Conservation (phyloP, 2,329 filamentous ascomycete species). For the Rhytidhysteron rufulum region DNA sequence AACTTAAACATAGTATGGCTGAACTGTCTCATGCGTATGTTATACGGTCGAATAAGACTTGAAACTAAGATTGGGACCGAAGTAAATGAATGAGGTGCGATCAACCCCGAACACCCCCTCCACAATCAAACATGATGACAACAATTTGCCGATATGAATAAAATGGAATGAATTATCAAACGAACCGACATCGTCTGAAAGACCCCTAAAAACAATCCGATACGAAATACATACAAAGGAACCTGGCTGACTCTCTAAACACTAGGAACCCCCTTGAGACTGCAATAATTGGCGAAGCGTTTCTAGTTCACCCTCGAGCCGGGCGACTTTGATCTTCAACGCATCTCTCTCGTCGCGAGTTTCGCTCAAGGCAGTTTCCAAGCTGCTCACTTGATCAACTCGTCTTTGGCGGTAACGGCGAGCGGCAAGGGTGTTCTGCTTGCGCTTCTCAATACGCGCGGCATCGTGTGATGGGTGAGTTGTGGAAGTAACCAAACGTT, state of each 20-base stretch:
- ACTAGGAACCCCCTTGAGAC: background rate
- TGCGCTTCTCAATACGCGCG: slow-evolving; percentile 51
- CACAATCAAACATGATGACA: too few relatives aligned
- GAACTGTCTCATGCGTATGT: too few relatives aligned
- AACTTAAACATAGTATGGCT: too few relatives aligned
- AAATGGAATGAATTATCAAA: background rate
- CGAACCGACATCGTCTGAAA: slow-evolving; percentile 2
- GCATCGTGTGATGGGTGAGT: slow-evolving; percentile 17
- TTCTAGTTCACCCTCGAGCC: slow-evolving; percentile 62
- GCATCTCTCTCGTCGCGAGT: slow-evolving; percentile 62
- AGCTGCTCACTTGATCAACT: slow-evolving; percentile 60
- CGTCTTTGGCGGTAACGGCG: slow-evolving; percentile 68
- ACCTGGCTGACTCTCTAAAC: background rate
- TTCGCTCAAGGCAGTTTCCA: slow-evolving; percentile 58
- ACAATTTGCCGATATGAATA: slow-evolving; percentile 1
- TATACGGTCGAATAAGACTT: too few relatives aligned
- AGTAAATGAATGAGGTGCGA: too few relatives aligned
- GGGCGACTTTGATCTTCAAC: slow-evolving; percentile 58
- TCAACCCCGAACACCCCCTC: too few relatives aligned
- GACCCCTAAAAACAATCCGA: background rate
- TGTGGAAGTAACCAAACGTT: slow-evolving; percentile 20
- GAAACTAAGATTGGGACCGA: too few relatives aligned
- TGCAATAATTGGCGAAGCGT: slow-evolving; percentile 49
- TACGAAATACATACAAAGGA: background rate
- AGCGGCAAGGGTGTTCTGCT: slow-evolving; percentile 68